Evolutionary conservation across 2,329 filamentous ascomycete species (phyloP).

Genomic region (Aureobasidium sp.): DNA sequence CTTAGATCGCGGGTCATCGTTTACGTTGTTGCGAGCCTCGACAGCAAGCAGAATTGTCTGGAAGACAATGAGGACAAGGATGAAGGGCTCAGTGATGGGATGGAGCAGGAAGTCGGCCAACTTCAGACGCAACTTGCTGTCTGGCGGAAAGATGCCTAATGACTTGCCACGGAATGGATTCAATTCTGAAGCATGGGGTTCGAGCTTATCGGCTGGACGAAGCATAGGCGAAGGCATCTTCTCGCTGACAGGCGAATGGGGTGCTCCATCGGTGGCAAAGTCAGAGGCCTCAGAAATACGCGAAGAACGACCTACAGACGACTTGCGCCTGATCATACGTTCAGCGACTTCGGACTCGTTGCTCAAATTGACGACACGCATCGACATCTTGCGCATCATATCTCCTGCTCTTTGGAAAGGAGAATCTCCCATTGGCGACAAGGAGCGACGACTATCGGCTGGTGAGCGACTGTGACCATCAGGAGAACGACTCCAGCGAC

Average conservation of each 20-base stretch:
- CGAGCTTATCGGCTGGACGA: conserved; percentile 14
- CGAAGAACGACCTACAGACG: conserved; percentile 44
- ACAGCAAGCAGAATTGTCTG: conserved; percentile 84
- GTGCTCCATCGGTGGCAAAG: conserved; percentile 16
- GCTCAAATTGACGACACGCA: conserved; percentile 94
- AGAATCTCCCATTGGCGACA: conserved; percentile 38
- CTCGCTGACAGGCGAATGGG: conserved; percentile 21
- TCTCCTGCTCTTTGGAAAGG: conserved; percentile 41
- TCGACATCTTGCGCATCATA: conserved; percentile 67
- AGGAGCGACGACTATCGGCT: conserved; percentile 36
- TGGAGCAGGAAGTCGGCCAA: conserved; percentile 81
- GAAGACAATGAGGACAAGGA: conserved; percentile 77
- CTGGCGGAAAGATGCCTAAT: conserved; percentile 71
- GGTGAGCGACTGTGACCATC: conserved; percentile 16
- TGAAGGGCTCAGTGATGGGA: conserved; percentile 75
- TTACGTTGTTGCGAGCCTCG: conserved; percentile 63
- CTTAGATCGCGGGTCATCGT: conserved; percentile 47
- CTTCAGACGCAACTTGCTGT: conserved; percentile 63
- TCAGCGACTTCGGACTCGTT: conserved; percentile 83
- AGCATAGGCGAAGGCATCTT: conserved; percentile 24
- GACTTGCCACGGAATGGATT: conserved; percentile 86
- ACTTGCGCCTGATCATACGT: conserved; percentile 54
- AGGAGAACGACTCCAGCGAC: conserved; percentile 48
- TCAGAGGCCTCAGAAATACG: conserved; percentile 45
- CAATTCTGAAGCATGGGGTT: conserved; percentile 20